Conservation (phyloP, 2,329 filamentous ascomycete species). For the Periconia sp. region DNA sequence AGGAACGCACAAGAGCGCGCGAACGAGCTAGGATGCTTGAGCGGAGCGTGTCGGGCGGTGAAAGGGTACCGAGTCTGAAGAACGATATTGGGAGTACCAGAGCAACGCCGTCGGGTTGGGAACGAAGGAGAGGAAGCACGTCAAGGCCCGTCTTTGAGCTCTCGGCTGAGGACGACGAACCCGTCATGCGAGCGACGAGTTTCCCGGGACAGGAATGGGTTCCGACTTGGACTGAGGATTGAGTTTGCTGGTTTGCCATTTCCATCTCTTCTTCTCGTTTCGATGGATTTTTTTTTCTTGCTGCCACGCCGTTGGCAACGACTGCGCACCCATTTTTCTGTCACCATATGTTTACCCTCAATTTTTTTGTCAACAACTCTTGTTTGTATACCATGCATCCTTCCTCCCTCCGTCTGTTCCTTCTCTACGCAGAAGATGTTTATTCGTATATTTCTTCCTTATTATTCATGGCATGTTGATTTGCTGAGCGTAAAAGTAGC, state of each 20-base stretch:
- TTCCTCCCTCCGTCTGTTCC: no score
- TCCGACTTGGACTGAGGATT: slow-evolving; percentile 48
- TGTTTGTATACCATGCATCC: no score
- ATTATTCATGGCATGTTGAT: no score
- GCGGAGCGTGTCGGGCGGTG: slow-evolving; percentile 35
- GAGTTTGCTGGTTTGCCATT: neutral
- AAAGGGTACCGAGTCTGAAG: slow-evolving; percentile 33
- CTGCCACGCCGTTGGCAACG: neutral
- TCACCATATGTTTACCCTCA: no score
- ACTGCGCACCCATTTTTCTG: neutral
- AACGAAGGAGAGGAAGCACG: slow-evolving; percentile 24
- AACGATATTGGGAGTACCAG: slow-evolving; percentile 29
- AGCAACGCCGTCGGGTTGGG: slow-evolving; percentile 30
- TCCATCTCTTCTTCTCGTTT: no score
- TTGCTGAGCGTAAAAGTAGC: slow-evolving; percentile 1
- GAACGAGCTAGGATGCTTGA: slow-evolving; percentile 37
- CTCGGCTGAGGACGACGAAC: slow-evolving; percentile 48
- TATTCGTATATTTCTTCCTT: neutral
- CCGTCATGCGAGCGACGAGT: slow-evolving; percentile 66
- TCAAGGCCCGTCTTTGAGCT: slow-evolving; percentile 34
- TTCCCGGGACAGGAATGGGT: slow-evolving; percentile 74
- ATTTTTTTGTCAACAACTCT: no score
- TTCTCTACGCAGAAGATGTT: no score
- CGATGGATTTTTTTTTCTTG: neutral
- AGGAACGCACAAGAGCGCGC: slow-evolving; percentile 32